These are phyloP conservation scores for Cardamine chenopodiifolia DNA, from an alignment of 345 rosid species.

Conservation along the genomic window DNA sequence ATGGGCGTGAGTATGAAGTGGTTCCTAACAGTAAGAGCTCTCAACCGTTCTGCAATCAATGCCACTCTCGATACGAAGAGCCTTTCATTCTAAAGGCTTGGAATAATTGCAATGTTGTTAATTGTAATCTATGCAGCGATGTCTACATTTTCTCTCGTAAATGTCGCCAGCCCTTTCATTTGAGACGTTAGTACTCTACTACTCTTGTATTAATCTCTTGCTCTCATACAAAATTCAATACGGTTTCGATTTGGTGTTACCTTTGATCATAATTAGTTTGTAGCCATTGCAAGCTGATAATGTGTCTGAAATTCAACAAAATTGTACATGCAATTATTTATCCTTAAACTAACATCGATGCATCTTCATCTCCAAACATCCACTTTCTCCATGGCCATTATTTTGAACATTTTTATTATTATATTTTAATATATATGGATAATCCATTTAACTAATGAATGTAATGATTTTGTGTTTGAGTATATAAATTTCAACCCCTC, in stretches of 20 bases:
- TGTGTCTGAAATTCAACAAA: not conserved
- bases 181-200: not conserved
- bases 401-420: too few relatives aligned
- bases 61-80: not conserved
- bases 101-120: not conserved
- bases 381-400: too few relatives aligned
- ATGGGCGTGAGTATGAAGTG: constrained; percentile 4
- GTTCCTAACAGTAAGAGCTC: not conserved
- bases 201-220: not conserved
- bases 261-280: not conserved
- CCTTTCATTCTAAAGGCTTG: not conserved
- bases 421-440: too few relatives aligned
- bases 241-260: not conserved
- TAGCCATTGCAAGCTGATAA: not conserved
- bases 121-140: not conserved
- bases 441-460: too few relatives aligned
- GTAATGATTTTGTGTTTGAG: too few relatives aligned
- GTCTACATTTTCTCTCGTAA: not conserved
- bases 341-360: too few relatives aligned
- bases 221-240: not conserved
- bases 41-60: not conserved
- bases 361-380: too few relatives aligned
- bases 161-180: not conserved
- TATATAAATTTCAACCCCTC: too few relatives aligned
- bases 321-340: not conserved